Evolutionary conservation across 208 protist genomes (phyloP).

Genomic region (Tritrichomonas foetus): DNA sequence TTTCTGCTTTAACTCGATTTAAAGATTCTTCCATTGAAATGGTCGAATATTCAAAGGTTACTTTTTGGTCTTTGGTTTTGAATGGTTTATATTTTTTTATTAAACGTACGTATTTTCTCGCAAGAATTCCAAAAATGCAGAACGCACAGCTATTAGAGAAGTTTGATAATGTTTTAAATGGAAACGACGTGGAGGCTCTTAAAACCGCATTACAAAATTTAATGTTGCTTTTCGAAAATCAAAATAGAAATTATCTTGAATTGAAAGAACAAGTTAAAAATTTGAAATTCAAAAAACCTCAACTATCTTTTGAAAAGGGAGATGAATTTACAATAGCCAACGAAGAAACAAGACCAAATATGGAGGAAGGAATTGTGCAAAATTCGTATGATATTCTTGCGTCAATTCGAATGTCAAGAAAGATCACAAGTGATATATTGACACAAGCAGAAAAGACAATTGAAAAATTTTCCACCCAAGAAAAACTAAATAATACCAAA

Average conservation of each 20-base stretch:
- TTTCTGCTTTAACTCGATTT: too few species aligned
- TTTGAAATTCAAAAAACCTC: background rate
- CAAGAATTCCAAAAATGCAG: too few species aligned
- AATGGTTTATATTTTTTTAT: too few species aligned
- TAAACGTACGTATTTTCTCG: too few species aligned
- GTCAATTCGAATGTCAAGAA: background rate
- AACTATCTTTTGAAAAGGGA: background rate
- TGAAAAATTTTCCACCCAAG: background rate
- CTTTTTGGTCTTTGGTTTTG: too few species aligned
- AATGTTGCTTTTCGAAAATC: conserved; percentile 22
- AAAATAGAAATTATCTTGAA: conserved; percentile 40
- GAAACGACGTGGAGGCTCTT: background rate
- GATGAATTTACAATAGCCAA: background rate
- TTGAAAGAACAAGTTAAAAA: conserved; percentile 30
- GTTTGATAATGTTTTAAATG: background rate
- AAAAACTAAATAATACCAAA: background rate
- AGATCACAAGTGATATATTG: background rate
- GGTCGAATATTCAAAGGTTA: too few species aligned
- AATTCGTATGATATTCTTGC: background rate
- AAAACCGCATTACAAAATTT: background rate
- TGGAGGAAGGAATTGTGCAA: background rate
- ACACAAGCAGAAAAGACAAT: background rate
- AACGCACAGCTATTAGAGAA: too few species aligned
- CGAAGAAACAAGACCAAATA: background rate
- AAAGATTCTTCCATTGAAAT: too few species aligned